phyloP scores from a whole-genome alignment of 176 grass and related monocot species.

The Bolboschoenus planiculmis region DNA sequence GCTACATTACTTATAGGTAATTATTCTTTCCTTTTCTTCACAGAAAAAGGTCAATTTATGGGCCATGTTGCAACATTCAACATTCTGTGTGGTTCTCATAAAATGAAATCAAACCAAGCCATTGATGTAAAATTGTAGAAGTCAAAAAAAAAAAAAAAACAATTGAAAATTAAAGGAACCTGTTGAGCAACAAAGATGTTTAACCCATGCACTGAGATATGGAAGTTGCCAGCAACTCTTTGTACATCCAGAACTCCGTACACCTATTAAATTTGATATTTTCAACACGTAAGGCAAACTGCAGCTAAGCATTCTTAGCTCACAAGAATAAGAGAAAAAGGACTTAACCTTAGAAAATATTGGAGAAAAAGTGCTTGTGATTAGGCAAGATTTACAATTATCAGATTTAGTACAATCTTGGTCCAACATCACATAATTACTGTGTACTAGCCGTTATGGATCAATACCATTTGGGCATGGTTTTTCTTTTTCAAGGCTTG shows the following conservation, averaged over 20 bases:
- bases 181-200: slow-evolving; percentile 98
- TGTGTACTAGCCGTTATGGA: not conserved
- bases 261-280: slow-evolving; percentile 46
- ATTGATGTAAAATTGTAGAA: slow-evolving; percentile 13
- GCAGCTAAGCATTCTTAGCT: not conserved
- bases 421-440: not conserved
- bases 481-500: not conserved
- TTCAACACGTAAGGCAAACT: not conserved
- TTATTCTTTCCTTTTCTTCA: not conserved
- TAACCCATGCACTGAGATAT: slow-evolving; percentile 96
- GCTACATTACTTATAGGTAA: not conserved
- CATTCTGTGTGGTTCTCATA: not conserved
- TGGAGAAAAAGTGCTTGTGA: slow-evolving; percentile 13
- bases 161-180: slow-evolving; percentile 45
- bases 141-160: slow-evolving; percentile 1
- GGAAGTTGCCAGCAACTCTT: slow-evolving; percentile 98
- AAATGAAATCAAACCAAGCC: not conserved
- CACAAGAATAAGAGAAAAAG: slow-evolving; percentile 12
- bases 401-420: not conserved
- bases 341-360: not conserved
- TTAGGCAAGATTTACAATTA: not conserved
- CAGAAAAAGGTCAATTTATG: not conserved
- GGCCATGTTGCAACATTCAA: not conserved
- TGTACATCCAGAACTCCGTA: slow-evolving; percentile 93
- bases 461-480: not conserved